Evolutionary conservation across 441 rosid species (phyloP), one percentile per base, ranked within the genome.

Genomic region (Eruca vesicaria): DNA sequence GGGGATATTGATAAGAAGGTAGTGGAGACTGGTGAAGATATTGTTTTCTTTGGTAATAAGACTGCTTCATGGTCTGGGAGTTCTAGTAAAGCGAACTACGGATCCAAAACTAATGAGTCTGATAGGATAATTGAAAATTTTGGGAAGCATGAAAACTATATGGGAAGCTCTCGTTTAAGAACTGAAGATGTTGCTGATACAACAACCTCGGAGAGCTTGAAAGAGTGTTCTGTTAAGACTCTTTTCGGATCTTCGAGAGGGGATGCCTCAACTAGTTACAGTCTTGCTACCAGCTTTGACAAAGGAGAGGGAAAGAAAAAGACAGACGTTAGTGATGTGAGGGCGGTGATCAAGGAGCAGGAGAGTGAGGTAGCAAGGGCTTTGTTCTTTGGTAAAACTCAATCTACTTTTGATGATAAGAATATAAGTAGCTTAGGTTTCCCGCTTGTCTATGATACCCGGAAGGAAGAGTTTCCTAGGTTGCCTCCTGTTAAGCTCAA

Each of bases 301-400:
- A 90, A 83, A 77, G 87, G 75, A 67, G 96, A 87, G 74, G 95
- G 95, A 45, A 91, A 96, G 84, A 85, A 84, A 73, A 91, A 87
- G 77, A 78, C 84, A 20, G 88, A 87, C 55, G 59, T 35, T 7
- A 69, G 48, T 82, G 92, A 95, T 76, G 79, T 81, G 61, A 84
- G 93, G 79, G 82, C 72, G 29, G 87, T 86, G 28, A 89, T 87
- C 71, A 96, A 93, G 72, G 88, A 91, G 75, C 96, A 93, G 84
- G 97, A 89, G 79, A 94, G 94, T 71, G 98, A 96, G 75, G 90
- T 89, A 76, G 98, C 97, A 75, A 88, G 92, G 75, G 88, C 92
- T 67, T 85, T 89, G 50, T 89, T 81, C 82, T 77, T 84, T 82
- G 91, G 92, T 64, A 96, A 90, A 77, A 79, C 88, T 70, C 79